Conservation (phyloP, 305 asterid genomes). For the Fraxinus dipetala region DNA sequence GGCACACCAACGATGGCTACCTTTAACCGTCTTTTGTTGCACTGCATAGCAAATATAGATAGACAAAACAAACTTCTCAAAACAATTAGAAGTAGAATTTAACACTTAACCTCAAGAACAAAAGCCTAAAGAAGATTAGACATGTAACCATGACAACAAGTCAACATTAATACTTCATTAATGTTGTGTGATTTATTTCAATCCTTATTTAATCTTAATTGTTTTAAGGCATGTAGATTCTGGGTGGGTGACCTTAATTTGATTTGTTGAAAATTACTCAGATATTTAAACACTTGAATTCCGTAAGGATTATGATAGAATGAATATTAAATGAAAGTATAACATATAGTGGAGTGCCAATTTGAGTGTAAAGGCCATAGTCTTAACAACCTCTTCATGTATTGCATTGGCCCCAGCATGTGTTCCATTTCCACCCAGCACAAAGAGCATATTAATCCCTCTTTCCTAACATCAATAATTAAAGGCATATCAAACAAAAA, state of each 20-base stretch:
- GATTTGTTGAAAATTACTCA: not conserved
- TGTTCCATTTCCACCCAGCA: conserved; percentile 97
- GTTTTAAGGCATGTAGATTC: conserved; percentile 4
- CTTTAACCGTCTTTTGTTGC: conserved; percentile 62
- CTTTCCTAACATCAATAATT: conserved; percentile 56
- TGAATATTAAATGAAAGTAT: not conserved
- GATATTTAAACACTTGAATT: conserved; percentile 8
- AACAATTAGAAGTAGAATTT: not conserved
- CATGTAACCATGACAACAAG: not conserved
- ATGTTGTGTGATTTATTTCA: not conserved
- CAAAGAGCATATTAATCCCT: conserved; percentile 92
- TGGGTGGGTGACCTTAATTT: not conserved
- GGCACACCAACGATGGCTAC: conserved; percentile 95
- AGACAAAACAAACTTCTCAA: not conserved
- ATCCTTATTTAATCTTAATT: not conserved
- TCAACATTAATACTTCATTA: not conserved
- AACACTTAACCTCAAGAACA: not conserved
- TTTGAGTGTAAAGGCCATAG: conserved; percentile 15
- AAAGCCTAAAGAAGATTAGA: not conserved
- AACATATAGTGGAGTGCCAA: not conserved
- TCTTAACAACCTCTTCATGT: conserved; percentile 72
- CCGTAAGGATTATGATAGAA: conserved; percentile 1
- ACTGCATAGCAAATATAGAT: conserved; percentile 42
- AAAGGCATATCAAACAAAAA: conserved; percentile 18
- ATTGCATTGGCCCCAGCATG: conserved; percentile 98